Percentiles rank a stretch among this genome's conserved stretches.
Evolutionary conservation across 1,139 yeast genomes (phyloP).

Genomic region (Candida smagusa): DNA sequence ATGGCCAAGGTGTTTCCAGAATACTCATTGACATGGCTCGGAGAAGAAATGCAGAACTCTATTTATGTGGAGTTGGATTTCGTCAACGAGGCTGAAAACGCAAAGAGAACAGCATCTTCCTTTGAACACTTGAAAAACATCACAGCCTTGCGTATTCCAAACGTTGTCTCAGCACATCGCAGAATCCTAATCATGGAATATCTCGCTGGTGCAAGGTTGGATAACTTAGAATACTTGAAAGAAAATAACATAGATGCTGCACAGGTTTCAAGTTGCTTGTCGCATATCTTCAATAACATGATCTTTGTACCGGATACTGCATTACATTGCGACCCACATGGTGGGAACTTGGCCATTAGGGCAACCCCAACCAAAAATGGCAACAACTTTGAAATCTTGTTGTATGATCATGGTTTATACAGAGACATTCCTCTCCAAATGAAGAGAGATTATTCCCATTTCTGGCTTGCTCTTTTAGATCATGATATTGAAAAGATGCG

Average conservation of each 20-base stretch:
- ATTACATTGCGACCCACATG: slow-evolving; percentile 97
- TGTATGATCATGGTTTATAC: slow-evolving; percentile 94
- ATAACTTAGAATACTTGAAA: slow-evolving; percentile 64
- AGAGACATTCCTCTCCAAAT: slow-evolving; percentile 75
- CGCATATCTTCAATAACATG: slow-evolving; percentile 93
- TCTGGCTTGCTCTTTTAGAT: slow-evolving; percentile 88
- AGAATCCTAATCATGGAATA: slow-evolving; percentile 88
- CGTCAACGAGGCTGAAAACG: slow-evolving; percentile 80
- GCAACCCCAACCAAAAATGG: slow-evolving; percentile 24
- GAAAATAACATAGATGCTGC: slow-evolving; percentile 64
- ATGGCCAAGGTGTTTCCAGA: slow-evolving; percentile 86
- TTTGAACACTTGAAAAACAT: slow-evolving; percentile 52
- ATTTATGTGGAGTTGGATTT: slow-evolving; percentile 89
- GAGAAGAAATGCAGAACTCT: slow-evolving; percentile 84
- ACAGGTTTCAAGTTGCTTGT: slow-evolving; percentile 78
- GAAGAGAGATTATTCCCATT: slow-evolving; percentile 81
- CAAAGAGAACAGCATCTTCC: slow-evolving; percentile 63
- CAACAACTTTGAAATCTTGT: slow-evolving; percentile 84
- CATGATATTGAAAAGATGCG: slow-evolving; percentile 65
- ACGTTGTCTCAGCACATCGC: slow-evolving; percentile 60
- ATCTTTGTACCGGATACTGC: slow-evolving; percentile 90
- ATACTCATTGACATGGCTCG: slow-evolving; percentile 89
- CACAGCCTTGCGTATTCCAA: slow-evolving; percentile 81
- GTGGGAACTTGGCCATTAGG: slow-evolving; percentile 89
- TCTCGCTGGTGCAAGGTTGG: slow-evolving; percentile 78